These are phyloP conservation scores for Corniculantispora saksenae DNA, from an alignment of 2,329 filamentous ascomycete genomes.

Conservation along the genomic window DNA sequence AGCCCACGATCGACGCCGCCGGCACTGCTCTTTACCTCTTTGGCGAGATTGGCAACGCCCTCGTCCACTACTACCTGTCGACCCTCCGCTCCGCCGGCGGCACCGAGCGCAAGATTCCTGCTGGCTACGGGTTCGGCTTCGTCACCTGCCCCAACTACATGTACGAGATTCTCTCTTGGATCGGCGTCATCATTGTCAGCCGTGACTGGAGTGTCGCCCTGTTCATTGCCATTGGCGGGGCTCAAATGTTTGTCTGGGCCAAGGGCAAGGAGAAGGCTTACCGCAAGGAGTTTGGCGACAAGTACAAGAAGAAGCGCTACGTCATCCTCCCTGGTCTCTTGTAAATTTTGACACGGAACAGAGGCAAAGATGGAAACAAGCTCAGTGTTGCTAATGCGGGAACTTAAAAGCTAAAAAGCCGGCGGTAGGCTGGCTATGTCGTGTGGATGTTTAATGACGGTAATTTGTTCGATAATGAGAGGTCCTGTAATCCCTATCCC, in stretches of 20 bases:
- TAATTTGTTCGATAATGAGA: not conserved
- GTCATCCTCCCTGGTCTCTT: slow-evolving; percentile 78
- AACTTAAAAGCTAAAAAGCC: not conserved
- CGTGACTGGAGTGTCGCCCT: slow-evolving; percentile 76
- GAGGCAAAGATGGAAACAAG: not conserved
- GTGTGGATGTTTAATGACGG: not conserved
- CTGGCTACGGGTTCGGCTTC: slow-evolving; percentile 77
- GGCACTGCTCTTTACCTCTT: slow-evolving; percentile 73
- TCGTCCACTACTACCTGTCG: slow-evolving; percentile 77
- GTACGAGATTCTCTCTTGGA: slow-evolving; percentile 87
- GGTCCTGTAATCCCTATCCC: not conserved
- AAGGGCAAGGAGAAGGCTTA: slow-evolving; percentile 90
- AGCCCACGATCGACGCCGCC: slow-evolving; percentile 58
- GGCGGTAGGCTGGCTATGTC: not conserved
- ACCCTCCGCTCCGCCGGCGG: slow-evolving; percentile 75
- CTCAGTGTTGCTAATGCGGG: not conserved
- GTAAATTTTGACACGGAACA: slow-evolving; percentile 41
- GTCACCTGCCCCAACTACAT: slow-evolving; percentile 98
- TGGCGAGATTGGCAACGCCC: slow-evolving; percentile 78
- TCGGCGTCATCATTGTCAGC: slow-evolving; percentile 77
- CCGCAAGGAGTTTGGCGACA: slow-evolving; percentile 85
- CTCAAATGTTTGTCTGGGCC: slow-evolving; percentile 86
- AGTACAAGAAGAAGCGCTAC: slow-evolving; percentile 93
- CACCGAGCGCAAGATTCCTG: slow-evolving; percentile 84
- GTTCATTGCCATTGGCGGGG: slow-evolving; percentile 72